Evolutionary conservation across 169 alveolate species (phyloP).

Genomic region (Perkinsus marinus): DNA sequence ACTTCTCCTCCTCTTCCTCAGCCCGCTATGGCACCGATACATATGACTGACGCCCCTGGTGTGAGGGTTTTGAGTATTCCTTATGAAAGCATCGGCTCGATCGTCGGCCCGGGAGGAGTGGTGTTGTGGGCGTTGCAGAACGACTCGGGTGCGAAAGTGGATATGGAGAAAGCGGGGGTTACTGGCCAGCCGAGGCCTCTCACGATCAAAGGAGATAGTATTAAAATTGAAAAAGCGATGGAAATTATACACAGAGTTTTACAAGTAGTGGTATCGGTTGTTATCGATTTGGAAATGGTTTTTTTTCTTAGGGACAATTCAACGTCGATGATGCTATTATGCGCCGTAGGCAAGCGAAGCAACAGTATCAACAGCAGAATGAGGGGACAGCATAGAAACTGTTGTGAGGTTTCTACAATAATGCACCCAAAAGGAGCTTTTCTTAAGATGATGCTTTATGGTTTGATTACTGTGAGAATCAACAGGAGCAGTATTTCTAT

Average conservation of each 20-base stretch:
- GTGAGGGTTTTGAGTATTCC: not conserved
- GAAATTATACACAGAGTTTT: not conserved
- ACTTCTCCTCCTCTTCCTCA: not conserved
- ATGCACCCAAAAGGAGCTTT: too few species aligned
- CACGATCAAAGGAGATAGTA: not conserved
- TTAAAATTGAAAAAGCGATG: not conserved
- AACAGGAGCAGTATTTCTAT: too few species aligned
- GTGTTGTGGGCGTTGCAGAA: not conserved
- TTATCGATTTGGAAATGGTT: not conserved
- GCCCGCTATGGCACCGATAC: not conserved
- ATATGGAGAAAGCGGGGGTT: not conserved
- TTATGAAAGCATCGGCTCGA: not conserved
- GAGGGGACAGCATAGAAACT: too few species aligned
- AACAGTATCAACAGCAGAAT: not conserved
- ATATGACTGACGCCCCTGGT: not conserved
- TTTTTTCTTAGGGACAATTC: not conserved
- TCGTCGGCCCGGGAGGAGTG: not conserved
- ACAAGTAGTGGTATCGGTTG: not conserved
- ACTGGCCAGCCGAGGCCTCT: not conserved
- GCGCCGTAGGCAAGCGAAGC: not conserved
- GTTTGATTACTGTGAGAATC: too few species aligned
- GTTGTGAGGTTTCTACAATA: too few species aligned
- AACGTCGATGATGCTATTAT: not conserved
- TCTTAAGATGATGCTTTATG: too few species aligned
- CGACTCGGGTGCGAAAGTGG: not conserved